These are phyloP conservation scores for Sporothrix sp. DNA, from an alignment of 2,329 filamentous ascomycete species.

Conservation along the genomic window DNA sequence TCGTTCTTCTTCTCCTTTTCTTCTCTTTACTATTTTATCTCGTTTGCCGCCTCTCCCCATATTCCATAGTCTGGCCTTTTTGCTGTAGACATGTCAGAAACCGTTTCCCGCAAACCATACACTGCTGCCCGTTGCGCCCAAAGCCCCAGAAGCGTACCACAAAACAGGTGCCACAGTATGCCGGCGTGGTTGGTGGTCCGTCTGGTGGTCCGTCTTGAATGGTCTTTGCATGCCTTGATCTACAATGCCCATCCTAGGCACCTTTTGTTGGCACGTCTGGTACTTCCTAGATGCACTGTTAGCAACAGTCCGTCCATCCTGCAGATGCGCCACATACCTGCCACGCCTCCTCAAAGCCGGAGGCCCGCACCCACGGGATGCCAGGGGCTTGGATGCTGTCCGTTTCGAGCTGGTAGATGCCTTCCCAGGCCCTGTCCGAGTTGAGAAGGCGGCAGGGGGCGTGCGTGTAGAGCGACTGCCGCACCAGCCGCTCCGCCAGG, in stretches of 20 bases:
- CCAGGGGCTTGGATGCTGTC: conserved; percentile 49
- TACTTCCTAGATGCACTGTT: no score
- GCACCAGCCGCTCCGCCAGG: conserved; percentile 42
- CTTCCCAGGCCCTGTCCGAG: conserved; percentile 49
- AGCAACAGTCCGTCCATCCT: no score
- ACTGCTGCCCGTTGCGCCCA: no score
- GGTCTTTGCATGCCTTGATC: no score
- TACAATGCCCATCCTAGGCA: no score
- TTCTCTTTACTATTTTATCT: background rate
- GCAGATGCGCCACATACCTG: conserved; percentile 23
- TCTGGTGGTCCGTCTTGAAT: no score
- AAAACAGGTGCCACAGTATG: no score
- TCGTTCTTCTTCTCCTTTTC: background rate
- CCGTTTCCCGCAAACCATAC: no score
- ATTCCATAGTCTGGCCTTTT: background rate
- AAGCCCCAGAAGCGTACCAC: no score
- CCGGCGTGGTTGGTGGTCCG: no score
- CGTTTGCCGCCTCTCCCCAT: conserved; percentile 2
- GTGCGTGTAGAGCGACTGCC: conserved; percentile 27
- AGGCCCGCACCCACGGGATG: conserved; percentile 48
- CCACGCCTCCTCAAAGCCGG: conserved; percentile 60
- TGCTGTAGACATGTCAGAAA: conserved; percentile 6
- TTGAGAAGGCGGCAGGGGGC: conserved; percentile 43
- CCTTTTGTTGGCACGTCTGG: no score
- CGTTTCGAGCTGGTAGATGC: conserved; percentile 49